Evolutionary conservation across 1,139 yeast species (phyloP), one percentile per base, ranked within the genome.

Genomic region (Meyerozyma guilliermondii): DNA sequence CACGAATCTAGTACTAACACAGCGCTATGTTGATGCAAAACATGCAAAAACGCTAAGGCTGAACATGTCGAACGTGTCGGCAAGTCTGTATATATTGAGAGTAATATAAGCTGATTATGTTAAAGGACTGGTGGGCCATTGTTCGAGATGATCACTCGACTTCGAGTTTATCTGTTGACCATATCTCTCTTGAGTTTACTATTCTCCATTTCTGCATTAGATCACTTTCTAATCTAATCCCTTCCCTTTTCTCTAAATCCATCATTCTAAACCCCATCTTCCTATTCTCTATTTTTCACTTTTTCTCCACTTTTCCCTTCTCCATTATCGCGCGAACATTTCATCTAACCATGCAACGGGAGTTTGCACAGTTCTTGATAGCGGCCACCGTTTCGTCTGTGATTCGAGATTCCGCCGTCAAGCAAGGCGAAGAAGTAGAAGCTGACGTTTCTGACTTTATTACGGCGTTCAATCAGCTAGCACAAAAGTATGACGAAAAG

Each of bases 21-120:
- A 67, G 72, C 49, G 78, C 77, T 45, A 55, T 69, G 56, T 69
- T 72, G 63, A 71, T 72, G 78, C 78, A 72, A 60, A 71, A 68
- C 62, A 54, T 66, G 68, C 71, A 66, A 54, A 66, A 57, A 46
- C 39, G 42, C 33, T 41, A 37, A 38, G 38, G 18, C 33, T 2
- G 18, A 6, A 14, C 22, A 20, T 37, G 22, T 11, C 35, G 10
- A 35, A 24, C 23, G 18, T 30, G 20, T 11, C 29, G 38, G 24
- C 38, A 10, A 11, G 18, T 33, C 26, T 43, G 41, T 38, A 28
- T 35, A 23, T 28, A 41, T 33, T 23, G 23, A 28, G 29, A 34
- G 31, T 20, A 40, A 17, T 42, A 31, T 23, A 37, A 40, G 24
- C 18, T 13, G 14, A 51, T 48, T 36, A n/a, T 35, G 35, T 16